phyloP scores from a whole-genome alignment of 805 yeast species.

The Pichia sporocuriosa region DNA sequence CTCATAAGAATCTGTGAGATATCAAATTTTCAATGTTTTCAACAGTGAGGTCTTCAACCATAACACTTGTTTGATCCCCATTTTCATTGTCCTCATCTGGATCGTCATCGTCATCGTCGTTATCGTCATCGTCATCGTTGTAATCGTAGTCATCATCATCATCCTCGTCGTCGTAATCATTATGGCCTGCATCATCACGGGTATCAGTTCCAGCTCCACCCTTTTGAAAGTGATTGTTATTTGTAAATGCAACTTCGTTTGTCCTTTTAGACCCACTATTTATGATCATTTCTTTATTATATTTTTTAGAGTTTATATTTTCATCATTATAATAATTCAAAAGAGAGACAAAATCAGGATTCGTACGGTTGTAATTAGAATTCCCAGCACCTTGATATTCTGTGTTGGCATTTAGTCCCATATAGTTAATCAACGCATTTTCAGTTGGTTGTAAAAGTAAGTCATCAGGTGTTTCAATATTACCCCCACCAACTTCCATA shows the following conservation, averaged over 20 bases:
- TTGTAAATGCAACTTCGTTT: slow-evolving; percentile 2
- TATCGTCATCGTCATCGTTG: slow-evolving; percentile 4
- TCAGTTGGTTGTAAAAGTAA: neutral
- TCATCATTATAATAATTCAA: slow-evolving; percentile 8
- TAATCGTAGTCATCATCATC: slow-evolving; percentile 3
- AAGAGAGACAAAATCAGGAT: slow-evolving; percentile 7
- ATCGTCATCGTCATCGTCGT: neutral
- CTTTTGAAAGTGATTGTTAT: slow-evolving; percentile 1
- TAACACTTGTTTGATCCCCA: neutral
- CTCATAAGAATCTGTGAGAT: too few species aligned
- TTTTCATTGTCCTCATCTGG: slow-evolving; percentile 1
- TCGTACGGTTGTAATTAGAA: neutral
- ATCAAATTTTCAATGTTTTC: too few species aligned
- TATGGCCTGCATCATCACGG: neutral
- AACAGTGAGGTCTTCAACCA: too few species aligned
- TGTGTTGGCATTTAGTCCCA: neutral
- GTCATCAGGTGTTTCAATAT: neutral
- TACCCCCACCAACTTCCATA: neutral
- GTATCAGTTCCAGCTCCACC: neutral
- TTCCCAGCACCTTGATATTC: neutral
- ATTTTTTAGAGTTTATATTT: neutral
- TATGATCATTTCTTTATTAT: neutral
- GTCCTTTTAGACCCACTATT: neutral
- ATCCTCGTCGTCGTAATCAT: slow-evolving; percentile 5
- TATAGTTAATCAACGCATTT: neutral